Evolutionary conservation across 306 rosid genomes (phyloP), one percentile per base, ranked within the genome.

Genomic region (Vigna radiata): DNA sequence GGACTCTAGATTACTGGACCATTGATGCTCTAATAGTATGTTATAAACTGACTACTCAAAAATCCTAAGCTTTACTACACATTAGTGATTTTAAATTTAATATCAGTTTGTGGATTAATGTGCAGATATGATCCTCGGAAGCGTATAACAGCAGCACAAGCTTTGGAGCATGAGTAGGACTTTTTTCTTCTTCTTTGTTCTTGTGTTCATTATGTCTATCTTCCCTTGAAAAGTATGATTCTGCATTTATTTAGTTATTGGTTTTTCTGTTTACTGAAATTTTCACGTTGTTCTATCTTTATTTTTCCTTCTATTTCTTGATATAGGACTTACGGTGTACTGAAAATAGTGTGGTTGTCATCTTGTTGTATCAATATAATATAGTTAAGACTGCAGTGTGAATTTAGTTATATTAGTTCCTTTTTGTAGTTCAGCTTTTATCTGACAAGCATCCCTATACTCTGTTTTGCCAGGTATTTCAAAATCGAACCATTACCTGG

Each of bases 71-170:
- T 23, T 68, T 39, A 13, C 10, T 4, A 23, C 31, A 66, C 36
- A 44, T 68, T 21, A 46, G 23, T 46, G 46, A 21, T 25, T 46
- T 23, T 46, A 46, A 12, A 23, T 16, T 47, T 68, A 47, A 68
- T 48, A 68, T 8, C n/a, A 33, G 17, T 25, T 18, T 54, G 21
- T 52, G 52, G 60, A 18, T 79, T 29, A 53, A n/a, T 67, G 58
- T 89, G 85, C 90, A 92, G 97, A 76, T 92, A 92, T 84, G 97
- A 92, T 87, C 97, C 97, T 79, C 91, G 87, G 60, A 92, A 88
- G 79, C 93, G 97, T 36, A 68, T 92, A 71, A 90, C 91, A 29
- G 93, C 96, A 19, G 87, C 91, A 52, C 93, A 92, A 79, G 96
- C 97, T 41, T 78, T 92, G 83, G 97, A 92, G 66, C 97, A 92